Percentiles rank a stretch among this genome's conserved stretches.
phyloP scores from a whole-genome alignment of 441 rosid genomes.

The Cnidoscolus chayamansa region DNA sequence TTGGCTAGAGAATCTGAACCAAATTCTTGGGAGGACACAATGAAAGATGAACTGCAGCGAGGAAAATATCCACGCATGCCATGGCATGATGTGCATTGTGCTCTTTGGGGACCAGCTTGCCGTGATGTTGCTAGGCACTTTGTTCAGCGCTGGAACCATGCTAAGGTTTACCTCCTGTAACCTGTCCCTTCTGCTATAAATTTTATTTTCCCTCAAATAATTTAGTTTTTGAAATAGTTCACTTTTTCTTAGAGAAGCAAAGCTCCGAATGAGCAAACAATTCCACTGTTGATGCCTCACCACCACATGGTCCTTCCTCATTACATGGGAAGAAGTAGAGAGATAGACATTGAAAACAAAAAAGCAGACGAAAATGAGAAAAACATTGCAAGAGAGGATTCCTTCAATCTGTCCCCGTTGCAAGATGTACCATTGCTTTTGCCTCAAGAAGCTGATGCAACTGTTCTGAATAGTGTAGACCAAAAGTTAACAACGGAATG shows the following conservation, averaged over 20 bases:
- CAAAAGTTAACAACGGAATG: conserved; percentile 23
- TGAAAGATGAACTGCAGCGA: conserved; percentile 90
- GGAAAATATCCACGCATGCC: conserved; percentile 94
- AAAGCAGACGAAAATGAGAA: conserved; percentile 43
- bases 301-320: conserved; percentile 99
- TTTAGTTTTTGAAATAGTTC: conserved; percentile 18
- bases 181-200: neutral
- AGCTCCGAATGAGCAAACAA: conserved; percentile 89
- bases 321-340: conserved; percentile 75
- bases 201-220: neutral
- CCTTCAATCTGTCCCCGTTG: conserved; percentile 67
- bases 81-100: conserved; percentile 99
- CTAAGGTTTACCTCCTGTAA: conserved; percentile 56
- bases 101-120: conserved; percentile 99
- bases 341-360: conserved; percentile 50
- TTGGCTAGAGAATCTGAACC: conserved; percentile 91
- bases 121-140: conserved; percentile 94
- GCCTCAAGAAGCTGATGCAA: conserved; percentile 74
- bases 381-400: conserved; percentile 55
- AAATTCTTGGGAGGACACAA: conserved; percentile 95
- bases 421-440: conserved; percentile 91
- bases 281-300: conserved; percentile 95
- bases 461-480: conserved; percentile 27
- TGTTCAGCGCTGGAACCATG: conserved; percentile 99
- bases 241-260: conserved; percentile 65